A percentile compares a stretch with the other conserved stretches of the same genome.
Evolutionary conservation across 805 yeast genomes (phyloP).

Genomic region (Hanseniaspora thailandica): DNA sequence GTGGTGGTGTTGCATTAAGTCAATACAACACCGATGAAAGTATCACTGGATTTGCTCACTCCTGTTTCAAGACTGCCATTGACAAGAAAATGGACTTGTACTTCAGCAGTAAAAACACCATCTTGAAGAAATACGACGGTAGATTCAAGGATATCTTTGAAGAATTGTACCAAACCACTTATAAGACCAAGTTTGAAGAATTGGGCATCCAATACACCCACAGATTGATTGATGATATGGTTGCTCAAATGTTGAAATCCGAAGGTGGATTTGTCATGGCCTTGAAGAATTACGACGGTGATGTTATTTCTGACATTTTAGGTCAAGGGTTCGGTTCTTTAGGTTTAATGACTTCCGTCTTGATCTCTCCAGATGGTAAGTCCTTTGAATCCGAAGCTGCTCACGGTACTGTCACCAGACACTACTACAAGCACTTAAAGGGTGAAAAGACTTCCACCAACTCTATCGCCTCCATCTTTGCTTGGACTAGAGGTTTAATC

Average conservation of each 20-base stretch:
- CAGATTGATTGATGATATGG: slow-evolving; percentile 78
- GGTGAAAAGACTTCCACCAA: slow-evolving; percentile 77
- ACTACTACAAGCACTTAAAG: slow-evolving; percentile 67
- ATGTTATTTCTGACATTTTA: slow-evolving; percentile 73
- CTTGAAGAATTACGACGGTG: slow-evolving; percentile 76
- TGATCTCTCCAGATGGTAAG: slow-evolving; percentile 75
- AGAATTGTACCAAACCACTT: slow-evolving; percentile 47
- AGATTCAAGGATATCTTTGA: slow-evolving; percentile 71
- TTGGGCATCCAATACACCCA: slow-evolving; percentile 64
- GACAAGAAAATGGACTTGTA: slow-evolving; percentile 51
- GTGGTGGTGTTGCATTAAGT: slow-evolving; percentile 61
- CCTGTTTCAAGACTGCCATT: slow-evolving; percentile 66
- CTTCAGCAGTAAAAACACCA: slow-evolving; percentile 68
- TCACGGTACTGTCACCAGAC: slow-evolving; percentile 81
- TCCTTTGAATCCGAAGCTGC: slow-evolving; percentile 82
- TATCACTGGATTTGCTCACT: slow-evolving; percentile 64
- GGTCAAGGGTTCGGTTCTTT: slow-evolving; percentile 81
- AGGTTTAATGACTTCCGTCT: slow-evolving; percentile 74
- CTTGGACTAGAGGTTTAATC: slow-evolving; percentile 75
- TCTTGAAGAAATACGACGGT: slow-evolving; percentile 72
- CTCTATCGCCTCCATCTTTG: slow-evolving; percentile 75
- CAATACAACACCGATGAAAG: slow-evolving; percentile 79
- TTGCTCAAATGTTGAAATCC: slow-evolving; percentile 77
- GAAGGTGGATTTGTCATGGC: slow-evolving; percentile 75
- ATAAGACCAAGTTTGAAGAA: slow-evolving; percentile 46